Percentiles rank a stretch among this genome's conserved stretches.
Conservation (phyloP, 805 yeast species). For the Saccharomycopsis microspora region DNA sequence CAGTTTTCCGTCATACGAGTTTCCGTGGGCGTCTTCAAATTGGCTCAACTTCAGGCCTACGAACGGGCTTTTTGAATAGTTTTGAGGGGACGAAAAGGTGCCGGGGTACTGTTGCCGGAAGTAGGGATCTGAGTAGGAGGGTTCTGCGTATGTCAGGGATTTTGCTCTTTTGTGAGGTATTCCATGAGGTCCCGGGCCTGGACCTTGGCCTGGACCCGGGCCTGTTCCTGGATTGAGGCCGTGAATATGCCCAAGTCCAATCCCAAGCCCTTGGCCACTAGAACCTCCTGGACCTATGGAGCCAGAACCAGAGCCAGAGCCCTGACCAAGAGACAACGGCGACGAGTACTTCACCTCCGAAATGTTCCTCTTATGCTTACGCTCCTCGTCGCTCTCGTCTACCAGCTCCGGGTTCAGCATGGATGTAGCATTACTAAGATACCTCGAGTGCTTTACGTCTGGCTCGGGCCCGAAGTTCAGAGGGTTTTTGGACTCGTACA, state of each 20-base stretch:
- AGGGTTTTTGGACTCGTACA: conserved; percentile 55
- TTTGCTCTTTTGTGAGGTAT: no score
- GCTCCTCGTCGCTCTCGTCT: conserved; percentile 12
- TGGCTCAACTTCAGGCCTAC: neutral
- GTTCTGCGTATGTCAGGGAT: neutral
- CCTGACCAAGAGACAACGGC: no score
- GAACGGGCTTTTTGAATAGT: neutral
- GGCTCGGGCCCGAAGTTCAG: conserved; percentile 40
- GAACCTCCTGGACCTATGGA: no score
- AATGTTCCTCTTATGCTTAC: conserved; percentile 16
- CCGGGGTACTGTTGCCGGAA: neutral
- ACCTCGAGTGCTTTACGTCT: conserved; percentile 8
- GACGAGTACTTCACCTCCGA: neutral
- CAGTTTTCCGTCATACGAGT: neutral
- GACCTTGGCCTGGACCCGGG: no score
- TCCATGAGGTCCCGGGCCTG: no score
- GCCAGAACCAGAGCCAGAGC: no score
- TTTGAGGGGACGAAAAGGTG: neutral
- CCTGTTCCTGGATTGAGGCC: no score
- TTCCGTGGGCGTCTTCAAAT: conserved; percentile 2
- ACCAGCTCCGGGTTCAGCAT: conserved; percentile 7
- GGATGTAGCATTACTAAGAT: conserved; percentile 13
- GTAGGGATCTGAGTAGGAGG: neutral
- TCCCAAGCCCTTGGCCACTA: no score
- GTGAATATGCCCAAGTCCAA: no score